Conservation (phyloP, 345 rosid genomes). For the Eucalyptus cloeziana region DNA sequence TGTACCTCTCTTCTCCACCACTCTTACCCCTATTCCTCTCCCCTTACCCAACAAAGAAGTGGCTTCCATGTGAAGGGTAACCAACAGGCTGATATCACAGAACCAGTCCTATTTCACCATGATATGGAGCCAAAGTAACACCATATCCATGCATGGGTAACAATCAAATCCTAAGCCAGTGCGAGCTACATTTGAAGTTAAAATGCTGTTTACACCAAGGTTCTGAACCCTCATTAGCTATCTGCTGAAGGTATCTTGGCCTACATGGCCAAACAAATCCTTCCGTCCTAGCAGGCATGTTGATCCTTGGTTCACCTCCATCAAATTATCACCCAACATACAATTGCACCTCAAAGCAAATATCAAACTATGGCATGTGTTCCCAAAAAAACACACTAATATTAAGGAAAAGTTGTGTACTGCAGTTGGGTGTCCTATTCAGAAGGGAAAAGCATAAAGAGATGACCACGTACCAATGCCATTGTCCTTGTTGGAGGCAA, state of each 20-base stretch:
- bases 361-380: background rate
- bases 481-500: conserved; percentile 83
- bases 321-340: background rate
- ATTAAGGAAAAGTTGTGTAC: background rate
- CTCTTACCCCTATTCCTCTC: background rate
- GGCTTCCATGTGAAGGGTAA: background rate
- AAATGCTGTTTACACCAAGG: background rate
- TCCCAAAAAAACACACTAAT: background rate
- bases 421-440: background rate
- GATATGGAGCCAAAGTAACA: background rate
- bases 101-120: background rate
- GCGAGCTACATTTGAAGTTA: background rate
- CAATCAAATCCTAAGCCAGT: background rate
- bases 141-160: background rate
- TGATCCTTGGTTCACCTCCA: background rate
- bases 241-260: background rate
- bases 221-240: background rate
- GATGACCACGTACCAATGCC: conserved; percentile 50
- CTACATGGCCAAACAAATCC: background rate
- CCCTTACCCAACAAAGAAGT: background rate
- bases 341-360: background rate
- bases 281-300: background rate
- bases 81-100: background rate
- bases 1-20: background rate
- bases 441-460: background rate